Percentiles rank a stretch among this genome's conserved stretches.
phyloP scores from a whole-genome alignment of 768 basidiomycete genomes.

The Mycena olivaceomarginata region DNA sequence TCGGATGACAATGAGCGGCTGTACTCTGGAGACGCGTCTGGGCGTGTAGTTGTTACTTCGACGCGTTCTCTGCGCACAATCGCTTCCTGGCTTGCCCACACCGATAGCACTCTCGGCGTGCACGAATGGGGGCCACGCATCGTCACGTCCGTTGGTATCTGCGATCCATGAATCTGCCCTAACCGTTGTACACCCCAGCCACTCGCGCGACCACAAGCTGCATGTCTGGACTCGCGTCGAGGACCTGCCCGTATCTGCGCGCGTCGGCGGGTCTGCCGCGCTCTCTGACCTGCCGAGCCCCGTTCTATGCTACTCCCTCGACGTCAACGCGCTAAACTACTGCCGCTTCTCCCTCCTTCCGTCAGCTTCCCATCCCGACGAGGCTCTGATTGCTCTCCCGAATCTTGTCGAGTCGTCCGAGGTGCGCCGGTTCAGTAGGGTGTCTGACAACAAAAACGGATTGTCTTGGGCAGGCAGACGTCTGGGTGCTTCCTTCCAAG shows the following conservation, averaged over 20 bases:
- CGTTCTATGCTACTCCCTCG: conserved; percentile 78
- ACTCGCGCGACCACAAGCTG: conserved; percentile 91
- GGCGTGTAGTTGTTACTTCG: conserved; percentile 86
- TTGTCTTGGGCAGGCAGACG: conserved; percentile 78
- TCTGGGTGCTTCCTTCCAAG: conserved; percentile 86
- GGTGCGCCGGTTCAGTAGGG: conserved; percentile 60
- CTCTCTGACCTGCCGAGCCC: conserved; percentile 70
- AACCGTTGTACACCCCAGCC: conserved; percentile 65
- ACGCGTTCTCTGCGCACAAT: conserved; percentile 85
- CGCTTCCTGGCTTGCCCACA: conserved; percentile 87
- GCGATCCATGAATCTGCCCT: conserved; percentile 16
- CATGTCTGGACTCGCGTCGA: conserved; percentile 80
- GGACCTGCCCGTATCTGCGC: conserved; percentile 63
- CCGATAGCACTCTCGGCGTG: conserved; percentile 84
- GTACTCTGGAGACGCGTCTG: conserved; percentile 91
- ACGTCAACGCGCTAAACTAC: conserved; percentile 95
- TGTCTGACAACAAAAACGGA: background rate
- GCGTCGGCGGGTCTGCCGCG: conserved; percentile 76
- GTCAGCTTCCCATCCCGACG: conserved; percentile 28
- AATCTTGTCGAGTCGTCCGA: conserved; percentile 93
- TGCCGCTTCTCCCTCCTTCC: conserved; percentile 89
- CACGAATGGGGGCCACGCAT: conserved; percentile 82
- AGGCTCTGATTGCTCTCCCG: conserved; percentile 86
- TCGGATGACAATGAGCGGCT: conserved; percentile 86
- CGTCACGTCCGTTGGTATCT: conserved; percentile 81